Evolutionary conservation across 2,329 filamentous ascomycete genomes (phyloP), one percentile per base, ranked within the genome.

Genomic region (Rhynchosporium agropyri): DNA sequence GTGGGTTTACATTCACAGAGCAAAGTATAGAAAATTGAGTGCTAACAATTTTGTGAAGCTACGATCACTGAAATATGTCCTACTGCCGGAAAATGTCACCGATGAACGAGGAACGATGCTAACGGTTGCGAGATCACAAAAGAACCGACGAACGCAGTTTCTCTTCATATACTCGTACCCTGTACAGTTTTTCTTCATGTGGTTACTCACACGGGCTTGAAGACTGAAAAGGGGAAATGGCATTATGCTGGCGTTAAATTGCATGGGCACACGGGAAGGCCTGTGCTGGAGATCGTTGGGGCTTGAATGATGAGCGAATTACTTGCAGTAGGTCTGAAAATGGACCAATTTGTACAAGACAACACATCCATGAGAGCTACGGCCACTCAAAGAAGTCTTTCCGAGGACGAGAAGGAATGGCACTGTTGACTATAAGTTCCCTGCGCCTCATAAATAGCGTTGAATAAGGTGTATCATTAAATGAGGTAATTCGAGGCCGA

Each of bases 151-250:
- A 67, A 97, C 92, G 1, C 92, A 97, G 77, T 97, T 97, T 74
- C 82, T 97, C 69, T 96, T 96, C 77, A 83, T 93, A 70, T 97
- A 99, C 78, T 94, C 93, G 50, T 99, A 98, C 77, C 81, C 96
- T 61, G 89, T 98, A 62, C 95, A 99, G 79, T 84, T 98, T 69
- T 80, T 93, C 61, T 96, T 98, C 77, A 99, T 98, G 93, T 95
- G 94, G 88, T 82, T 87, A 73, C 77, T 91, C 66, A 89, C 72
- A 28, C 62, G 65, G 48, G 63, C 67, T n/a, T 72, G 48, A 69
- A 20, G 33, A 28, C 56, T 58, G 51, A 46, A 60, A 64, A 58
- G 42, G 29, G 51, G 33, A 59, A 57, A 62, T 63, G 40, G 62
- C 64, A 67, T 69, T 65, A 57, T 67, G 58, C 43, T 66, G 68